Conservation (phyloP, 768 basidiomycete genomes). For the Daedaleopsis nitida region DNA sequence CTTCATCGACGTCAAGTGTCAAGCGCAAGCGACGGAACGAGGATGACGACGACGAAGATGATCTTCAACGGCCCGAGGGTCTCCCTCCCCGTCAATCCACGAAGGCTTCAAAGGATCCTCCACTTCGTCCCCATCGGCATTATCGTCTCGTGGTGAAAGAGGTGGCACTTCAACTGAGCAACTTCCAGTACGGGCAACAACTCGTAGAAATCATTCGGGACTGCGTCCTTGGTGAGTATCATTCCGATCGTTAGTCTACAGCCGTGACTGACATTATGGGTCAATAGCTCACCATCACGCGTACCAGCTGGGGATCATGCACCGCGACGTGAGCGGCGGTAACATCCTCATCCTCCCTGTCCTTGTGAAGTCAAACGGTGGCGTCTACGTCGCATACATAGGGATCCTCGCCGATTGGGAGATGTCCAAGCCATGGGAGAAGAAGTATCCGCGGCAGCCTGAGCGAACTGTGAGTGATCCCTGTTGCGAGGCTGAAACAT, state of each 20-base stretch:
- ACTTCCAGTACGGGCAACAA: background rate
- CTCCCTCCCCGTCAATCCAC: background rate
- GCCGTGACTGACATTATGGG: background rate
- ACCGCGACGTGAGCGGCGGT: conserved; percentile 13
- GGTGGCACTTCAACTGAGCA: background rate
- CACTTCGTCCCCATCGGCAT: background rate
- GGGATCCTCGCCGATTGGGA: conserved; percentile 11
- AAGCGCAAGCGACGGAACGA: background rate
- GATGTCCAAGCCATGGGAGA: background rate
- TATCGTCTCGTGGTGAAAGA: conserved; percentile 8
- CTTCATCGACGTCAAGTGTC: background rate
- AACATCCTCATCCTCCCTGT: conserved; percentile 12
- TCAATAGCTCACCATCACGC: background rate
- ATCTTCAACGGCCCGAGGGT: background rate
- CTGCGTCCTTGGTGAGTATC: background rate
- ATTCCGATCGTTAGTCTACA: background rate
- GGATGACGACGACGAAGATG: background rate
- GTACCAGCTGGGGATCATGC: background rate
- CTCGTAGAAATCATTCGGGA: background rate
- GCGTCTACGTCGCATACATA: background rate
- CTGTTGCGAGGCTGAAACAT: background rate
- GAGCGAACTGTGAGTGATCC: background rate
- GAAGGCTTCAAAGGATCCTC: no score
- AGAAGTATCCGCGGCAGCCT: background rate
- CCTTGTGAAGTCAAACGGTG: background rate